Percentiles rank a stretch among this genome's conserved stretches.
Conservation (phyloP, 495 filamentous ascomycete species). For the Aspergillus cristatus region DNA sequence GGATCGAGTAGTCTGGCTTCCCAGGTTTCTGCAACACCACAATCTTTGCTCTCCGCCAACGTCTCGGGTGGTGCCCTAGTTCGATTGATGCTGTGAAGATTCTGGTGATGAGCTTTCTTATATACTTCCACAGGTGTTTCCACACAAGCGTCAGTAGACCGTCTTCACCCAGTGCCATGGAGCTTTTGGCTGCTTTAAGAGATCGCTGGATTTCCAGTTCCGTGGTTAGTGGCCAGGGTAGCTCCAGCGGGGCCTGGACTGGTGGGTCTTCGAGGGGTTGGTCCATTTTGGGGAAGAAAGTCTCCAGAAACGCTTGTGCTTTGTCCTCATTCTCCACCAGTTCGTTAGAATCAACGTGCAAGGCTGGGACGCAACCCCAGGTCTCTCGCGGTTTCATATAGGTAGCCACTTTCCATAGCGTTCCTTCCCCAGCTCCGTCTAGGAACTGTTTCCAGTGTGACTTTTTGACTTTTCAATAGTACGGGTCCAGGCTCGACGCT, state of each 20-base stretch:
- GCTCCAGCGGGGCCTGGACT: slow-evolving; percentile 1
- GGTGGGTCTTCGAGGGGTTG: neutral
- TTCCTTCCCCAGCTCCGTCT: slow-evolving; percentile 12
- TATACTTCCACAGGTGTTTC: slow-evolving; percentile 15
- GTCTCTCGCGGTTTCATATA: slow-evolving; percentile 17
- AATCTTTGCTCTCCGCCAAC: slow-evolving; percentile 12
- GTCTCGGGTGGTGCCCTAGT: slow-evolving; percentile 13
- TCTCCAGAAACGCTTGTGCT: slow-evolving; percentile 12
- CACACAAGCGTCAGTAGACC: slow-evolving; percentile 12
- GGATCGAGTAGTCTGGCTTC: slow-evolving; percentile 14
- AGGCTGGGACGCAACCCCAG: slow-evolving; percentile 9
- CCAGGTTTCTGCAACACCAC: slow-evolving; percentile 17
- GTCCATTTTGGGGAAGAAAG: slow-evolving; percentile 19
- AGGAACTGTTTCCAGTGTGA: slow-evolving; percentile 12
- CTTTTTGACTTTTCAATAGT: slow-evolving; percentile 6
- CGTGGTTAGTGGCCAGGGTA: slow-evolving; percentile 15
- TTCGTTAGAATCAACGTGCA: slow-evolving; percentile 7
- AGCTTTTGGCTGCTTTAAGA: slow-evolving; percentile 10
- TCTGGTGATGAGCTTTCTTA: slow-evolving; percentile 6
- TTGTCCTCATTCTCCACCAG: slow-evolving; percentile 15
- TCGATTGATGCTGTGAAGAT: slow-evolving; percentile 13
- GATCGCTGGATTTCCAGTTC: slow-evolving; percentile 16
- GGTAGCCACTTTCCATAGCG: slow-evolving; percentile 15
- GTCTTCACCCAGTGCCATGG: slow-evolving; percentile 18
- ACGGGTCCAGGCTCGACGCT: neutral